Conservation (phyloP, 2,329 filamentous ascomycete species). For the Arachnomyces sp. region DNA sequence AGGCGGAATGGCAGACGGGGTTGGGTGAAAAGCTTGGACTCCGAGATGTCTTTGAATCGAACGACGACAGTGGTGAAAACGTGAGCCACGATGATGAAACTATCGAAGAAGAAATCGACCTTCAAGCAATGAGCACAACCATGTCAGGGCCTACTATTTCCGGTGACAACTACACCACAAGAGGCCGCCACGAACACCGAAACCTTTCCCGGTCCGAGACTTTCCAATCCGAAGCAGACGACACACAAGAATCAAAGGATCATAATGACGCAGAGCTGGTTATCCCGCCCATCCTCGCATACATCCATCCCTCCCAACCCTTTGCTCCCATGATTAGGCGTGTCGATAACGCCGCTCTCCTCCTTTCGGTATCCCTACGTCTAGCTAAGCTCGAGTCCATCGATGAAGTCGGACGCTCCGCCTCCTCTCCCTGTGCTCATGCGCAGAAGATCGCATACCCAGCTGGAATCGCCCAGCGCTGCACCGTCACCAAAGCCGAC, state of each 20-base stretch:
- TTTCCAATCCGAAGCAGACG: slow-evolving; percentile 8
- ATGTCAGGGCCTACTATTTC: slow-evolving; percentile 24
- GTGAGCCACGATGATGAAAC: slow-evolving; percentile 32
- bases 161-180: slow-evolving; percentile 6
- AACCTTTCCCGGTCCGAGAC: slow-evolving; percentile 7
- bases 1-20: slow-evolving; percentile 81
- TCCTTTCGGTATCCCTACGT: slow-evolving; percentile 74
- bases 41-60: slow-evolving; percentile 51
- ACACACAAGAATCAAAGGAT: slow-evolving; percentile 8
- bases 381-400: slow-evolving; percentile 71
- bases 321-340: slow-evolving; percentile 66
- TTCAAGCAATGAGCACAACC: slow-evolving; percentile 49
- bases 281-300: slow-evolving; percentile 70
- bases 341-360: slow-evolving; percentile 76
- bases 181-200: neutral
- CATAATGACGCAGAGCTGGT: slow-evolving; percentile 25
- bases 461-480: slow-evolving; percentile 69
- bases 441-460: slow-evolving; percentile 73
- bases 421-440: slow-evolving; percentile 68
- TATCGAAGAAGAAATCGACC: slow-evolving; percentile 48
- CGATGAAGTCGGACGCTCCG: slow-evolving; percentile 52
- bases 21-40: slow-evolving; percentile 71
- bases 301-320: slow-evolving; percentile 56
- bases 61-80: slow-evolving; percentile 35
- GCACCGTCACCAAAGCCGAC: slow-evolving; percentile 75